Conservation (phyloP, 306 rosid species). For the Carpinus viminea region DNA sequence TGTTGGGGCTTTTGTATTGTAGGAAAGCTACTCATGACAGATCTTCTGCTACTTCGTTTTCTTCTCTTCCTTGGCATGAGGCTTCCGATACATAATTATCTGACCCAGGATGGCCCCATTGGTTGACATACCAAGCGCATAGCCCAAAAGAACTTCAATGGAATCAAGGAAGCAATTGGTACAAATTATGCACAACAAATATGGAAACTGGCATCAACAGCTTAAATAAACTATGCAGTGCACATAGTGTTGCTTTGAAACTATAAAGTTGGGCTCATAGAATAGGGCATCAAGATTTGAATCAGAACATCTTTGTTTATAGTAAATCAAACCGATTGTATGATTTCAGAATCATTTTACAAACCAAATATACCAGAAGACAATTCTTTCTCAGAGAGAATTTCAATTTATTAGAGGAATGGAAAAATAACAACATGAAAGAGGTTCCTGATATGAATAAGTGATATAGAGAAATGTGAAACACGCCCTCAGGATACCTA, state of each 20-base stretch:
- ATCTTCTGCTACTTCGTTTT: conserved; percentile 49
- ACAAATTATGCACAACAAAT: neutral
- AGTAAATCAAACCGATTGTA: neutral
- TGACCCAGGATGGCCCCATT: conserved; percentile 76
- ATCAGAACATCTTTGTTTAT: neutral
- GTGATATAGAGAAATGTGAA: neutral
- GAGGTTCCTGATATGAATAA: conserved; percentile 13
- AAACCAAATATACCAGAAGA: neutral
- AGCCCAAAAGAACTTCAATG: conserved; percentile 76
- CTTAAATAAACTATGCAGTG: neutral
- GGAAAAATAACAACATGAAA: neutral
- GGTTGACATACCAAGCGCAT: conserved; percentile 69
- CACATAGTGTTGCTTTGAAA: neutral
- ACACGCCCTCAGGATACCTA: neutral
- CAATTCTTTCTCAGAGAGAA: neutral
- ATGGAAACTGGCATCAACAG: conserved; percentile 1
- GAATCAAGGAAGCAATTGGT: conserved; percentile 45
- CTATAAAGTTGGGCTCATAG: neutral
- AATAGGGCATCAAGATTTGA: neutral
- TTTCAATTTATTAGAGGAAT: neutral
- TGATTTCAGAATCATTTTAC: neutral
- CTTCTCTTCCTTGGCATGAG: conserved; percentile 64
- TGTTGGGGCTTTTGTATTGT: conserved; percentile 21
- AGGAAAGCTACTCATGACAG: conserved; percentile 9
- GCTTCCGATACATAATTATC: conserved; percentile 70